Evolutionary conservation across 2,329 filamentous ascomycete genomes (phyloP), one percentile per base, ranked within the genome.

Genomic region (Neurospora sp.): DNA sequence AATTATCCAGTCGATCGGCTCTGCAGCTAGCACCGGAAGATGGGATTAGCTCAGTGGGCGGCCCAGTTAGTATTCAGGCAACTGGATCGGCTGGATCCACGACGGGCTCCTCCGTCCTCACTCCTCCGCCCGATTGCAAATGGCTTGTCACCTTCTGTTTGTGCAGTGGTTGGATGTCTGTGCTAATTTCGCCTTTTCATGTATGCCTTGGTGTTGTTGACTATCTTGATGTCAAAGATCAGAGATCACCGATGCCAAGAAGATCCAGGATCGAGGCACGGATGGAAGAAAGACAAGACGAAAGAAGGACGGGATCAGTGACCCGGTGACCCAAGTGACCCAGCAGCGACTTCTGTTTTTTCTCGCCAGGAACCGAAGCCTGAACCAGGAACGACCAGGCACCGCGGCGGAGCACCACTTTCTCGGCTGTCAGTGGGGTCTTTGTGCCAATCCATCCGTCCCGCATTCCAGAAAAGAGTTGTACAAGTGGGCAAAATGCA

Each of bases 351-450:
- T 41, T n/a, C 17, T 17, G 2, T 41, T 41, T 41, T 41, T 41
- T 6, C 28, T 33, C 28, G 28, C 28, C 28, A 33, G 28, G 28
- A 33, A 33, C 28, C 28, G 28, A 33, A 33, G 28, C 28, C 6
- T 33, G 28, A 33, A 33, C 28, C 28, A 33, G 28, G 28, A 33
- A 33, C 28, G 28, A 33, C 28, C 28, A 33, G 28, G 28, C 5
- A 33, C 28, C n/a, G n/a, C n/a, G n/a, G n/a, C n/a, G n/a, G n/a
- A n/a, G n/a, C n/a, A n/a, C n/a, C n/a, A n/a, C 40, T 41, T 41
- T 17, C 40, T 41, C 40, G 68, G 71, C 66, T 66, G 52, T 67
- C 57, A 68, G 71, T 73, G 71, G 71, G 69, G 69, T 69, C 67
- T 71, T 72, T 67, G 72, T 73, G 72, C 28, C 28, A 33, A 33